Percentiles rank a stretch among this genome's conserved stretches.
Evolutionary conservation across 345 rosid species (phyloP).

Genomic region (Moringa oleifera): DNA sequence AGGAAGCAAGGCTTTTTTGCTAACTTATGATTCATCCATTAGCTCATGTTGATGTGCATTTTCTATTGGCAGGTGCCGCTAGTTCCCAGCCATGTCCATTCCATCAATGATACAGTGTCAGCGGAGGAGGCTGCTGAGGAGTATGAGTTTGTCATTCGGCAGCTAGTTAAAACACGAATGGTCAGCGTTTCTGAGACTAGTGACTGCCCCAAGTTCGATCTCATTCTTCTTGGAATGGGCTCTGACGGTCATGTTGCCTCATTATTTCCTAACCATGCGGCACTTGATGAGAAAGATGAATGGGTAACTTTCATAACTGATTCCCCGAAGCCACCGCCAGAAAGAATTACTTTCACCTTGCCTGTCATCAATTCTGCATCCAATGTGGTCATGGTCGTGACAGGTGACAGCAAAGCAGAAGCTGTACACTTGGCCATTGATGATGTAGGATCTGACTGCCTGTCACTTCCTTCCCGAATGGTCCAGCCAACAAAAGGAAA

Average conservation of each 20-base stretch:
- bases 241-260: slow-evolving; percentile 90
- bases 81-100: slow-evolving; percentile 70
- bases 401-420: slow-evolving; percentile 76
- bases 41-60: background rate
- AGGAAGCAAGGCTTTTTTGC: slow-evolving; percentile 1
- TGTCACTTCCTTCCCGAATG: slow-evolving; percentile 56
- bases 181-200: slow-evolving; percentile 60
- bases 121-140: slow-evolving; percentile 80
- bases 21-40: background rate
- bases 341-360: slow-evolving; percentile 88
- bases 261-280: slow-evolving; percentile 67
- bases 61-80: slow-evolving; percentile 53
- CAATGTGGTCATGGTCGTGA: slow-evolving; percentile 60
- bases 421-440: slow-evolving; percentile 61
- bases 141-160: slow-evolving; percentile 68
- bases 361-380: slow-evolving; percentile 91
- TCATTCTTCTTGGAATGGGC: slow-evolving; percentile 85
- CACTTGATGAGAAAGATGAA: slow-evolving; percentile 47
- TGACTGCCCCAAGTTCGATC: slow-evolving; percentile 91
- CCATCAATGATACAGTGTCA: slow-evolving; percentile 69
- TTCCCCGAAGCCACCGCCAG: slow-evolving; percentile 83
- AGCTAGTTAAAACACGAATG: slow-evolving; percentile 59
- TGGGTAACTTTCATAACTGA: slow-evolving; percentile 76
- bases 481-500: slow-evolving; percentile 61
- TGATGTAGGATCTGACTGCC: slow-evolving; percentile 32